phyloP scores from a whole-genome alignment of 2,329 filamentous ascomycete species.

The Colletotrichum limetticola region DNA sequence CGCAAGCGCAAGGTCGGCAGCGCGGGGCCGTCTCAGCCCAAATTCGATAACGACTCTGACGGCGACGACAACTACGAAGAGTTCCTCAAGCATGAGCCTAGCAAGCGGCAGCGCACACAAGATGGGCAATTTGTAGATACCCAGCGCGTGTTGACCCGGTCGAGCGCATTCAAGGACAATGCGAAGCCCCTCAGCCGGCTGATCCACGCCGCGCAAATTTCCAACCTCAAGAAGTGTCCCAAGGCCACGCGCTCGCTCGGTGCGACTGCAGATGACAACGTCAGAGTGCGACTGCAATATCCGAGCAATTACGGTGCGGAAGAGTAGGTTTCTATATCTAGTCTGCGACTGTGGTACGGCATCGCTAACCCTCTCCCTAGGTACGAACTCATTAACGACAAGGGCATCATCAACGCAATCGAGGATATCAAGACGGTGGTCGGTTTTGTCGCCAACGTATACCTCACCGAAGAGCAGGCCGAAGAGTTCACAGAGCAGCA shows the following conservation, averaged over 20 bases:
- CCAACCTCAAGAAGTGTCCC: constrained; percentile 27
- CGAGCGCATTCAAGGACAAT: constrained; percentile 50
- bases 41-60: constrained; percentile 63
- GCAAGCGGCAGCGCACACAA: constrained; percentile 59
- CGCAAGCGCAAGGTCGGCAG: constrained; percentile 35
- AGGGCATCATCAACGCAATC: constrained; percentile 81
- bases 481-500: constrained; percentile 76
- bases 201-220: constrained; percentile 66
- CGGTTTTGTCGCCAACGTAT: constrained; percentile 77
- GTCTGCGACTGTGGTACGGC: constrained; percentile 40
- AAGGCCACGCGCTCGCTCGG: constrained; percentile 31
- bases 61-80: constrained; percentile 60
- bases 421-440: constrained; percentile 79
- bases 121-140: constrained; percentile 56
- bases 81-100: constrained; percentile 50
- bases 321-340: constrained; percentile 58
- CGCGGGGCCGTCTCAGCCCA: constrained; percentile 37
- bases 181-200: constrained; percentile 49
- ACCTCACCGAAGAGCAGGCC: constrained; percentile 77
- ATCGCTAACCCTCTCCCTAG: constrained; percentile 45
- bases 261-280: constrained; percentile 54
- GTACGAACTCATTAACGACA: constrained; percentile 81
- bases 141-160: constrained; percentile 58
- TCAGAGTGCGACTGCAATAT: constrained; percentile 81
- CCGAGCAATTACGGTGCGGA: constrained; percentile 79